phyloP scores from a whole-genome alignment of 83 land plant genomes.

The Thuja plicata region DNA sequence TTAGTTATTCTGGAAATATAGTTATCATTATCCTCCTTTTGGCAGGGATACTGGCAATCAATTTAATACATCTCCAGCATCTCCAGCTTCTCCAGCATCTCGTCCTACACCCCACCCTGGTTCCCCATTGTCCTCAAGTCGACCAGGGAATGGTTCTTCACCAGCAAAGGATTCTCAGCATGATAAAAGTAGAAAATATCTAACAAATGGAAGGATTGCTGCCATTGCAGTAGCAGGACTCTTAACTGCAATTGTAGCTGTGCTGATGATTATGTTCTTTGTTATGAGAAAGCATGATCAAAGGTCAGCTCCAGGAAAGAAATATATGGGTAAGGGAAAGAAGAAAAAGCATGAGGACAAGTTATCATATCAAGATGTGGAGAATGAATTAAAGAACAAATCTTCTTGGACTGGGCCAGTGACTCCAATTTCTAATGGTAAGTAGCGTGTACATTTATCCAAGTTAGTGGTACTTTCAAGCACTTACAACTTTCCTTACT shows the following conservation, averaged over 20 bases:
- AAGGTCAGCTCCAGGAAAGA: slow-evolving; percentile 8
- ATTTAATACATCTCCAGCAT: slow-evolving; percentile 66
- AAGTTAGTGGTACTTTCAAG: background rate
- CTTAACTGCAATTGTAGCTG: slow-evolving; percentile 24
- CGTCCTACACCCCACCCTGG: slow-evolving; percentile 15
- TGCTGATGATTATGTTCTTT: slow-evolving; percentile 29
- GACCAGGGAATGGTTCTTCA: slow-evolving; percentile 14
- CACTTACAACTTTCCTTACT: background rate
- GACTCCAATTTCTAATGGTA: slow-evolving; percentile 30
- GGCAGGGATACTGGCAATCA: slow-evolving; percentile 84
- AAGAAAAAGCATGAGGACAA: slow-evolving; percentile 10
- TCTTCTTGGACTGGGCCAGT: slow-evolving; percentile 23
- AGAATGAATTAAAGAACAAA: slow-evolving; percentile 10
- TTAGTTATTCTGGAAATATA: background rate
- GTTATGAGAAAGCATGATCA: slow-evolving; percentile 33
- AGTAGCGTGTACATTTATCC: background rate
- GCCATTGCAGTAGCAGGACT: slow-evolving; percentile 37
- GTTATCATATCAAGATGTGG: slow-evolving; percentile 22
- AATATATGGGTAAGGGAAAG: slow-evolving; percentile 9
- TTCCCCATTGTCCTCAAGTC: slow-evolving; percentile 23
- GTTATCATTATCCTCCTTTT: background rate
- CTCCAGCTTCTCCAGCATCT: slow-evolving; percentile 32
- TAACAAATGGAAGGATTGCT: slow-evolving; percentile 40
- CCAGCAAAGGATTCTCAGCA: background rate
- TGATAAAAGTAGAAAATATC: slow-evolving; percentile 12